Evolutionary conservation across 768 basidiomycete genomes (phyloP).

Genomic region (Collybia nuda): DNA sequence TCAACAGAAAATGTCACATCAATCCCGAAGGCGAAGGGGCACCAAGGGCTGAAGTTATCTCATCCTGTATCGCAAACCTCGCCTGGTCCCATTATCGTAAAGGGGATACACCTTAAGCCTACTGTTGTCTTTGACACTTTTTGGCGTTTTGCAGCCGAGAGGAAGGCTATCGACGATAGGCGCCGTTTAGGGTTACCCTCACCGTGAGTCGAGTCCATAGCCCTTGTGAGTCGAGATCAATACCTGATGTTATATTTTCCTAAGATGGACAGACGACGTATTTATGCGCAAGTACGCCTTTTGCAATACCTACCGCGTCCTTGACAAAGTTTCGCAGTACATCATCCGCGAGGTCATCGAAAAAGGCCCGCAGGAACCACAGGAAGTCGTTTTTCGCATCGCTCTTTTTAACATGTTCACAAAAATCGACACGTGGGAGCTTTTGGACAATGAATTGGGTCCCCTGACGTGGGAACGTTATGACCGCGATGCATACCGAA

Average conservation of each 20-base stretch:
- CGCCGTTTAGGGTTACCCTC: constrained; percentile 46
- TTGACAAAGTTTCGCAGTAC: constrained; percentile 71
- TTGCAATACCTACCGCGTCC: constrained; percentile 75
- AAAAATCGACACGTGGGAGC: constrained; percentile 70
- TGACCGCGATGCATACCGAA: constrained; percentile 48
- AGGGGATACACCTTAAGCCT: constrained; percentile 37
- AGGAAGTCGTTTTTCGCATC: constrained; percentile 72
- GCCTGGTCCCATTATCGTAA: constrained; percentile 29
- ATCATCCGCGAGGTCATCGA: constrained; percentile 69
- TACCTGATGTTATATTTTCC: constrained; percentile 3
- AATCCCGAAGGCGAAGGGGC: background rate
- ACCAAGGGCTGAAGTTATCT: background rate
- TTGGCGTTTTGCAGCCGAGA: constrained; percentile 57
- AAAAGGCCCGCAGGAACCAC: constrained; percentile 57
- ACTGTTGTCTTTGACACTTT: constrained; percentile 62
- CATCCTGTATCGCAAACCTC: background rate
- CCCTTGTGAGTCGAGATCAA: constrained; percentile 6
- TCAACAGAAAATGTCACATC: background rate
- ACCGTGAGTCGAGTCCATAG: constrained; percentile 52
- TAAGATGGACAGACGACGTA: constrained; percentile 68
- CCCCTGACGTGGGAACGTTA: constrained; percentile 63
- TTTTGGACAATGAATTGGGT: constrained; percentile 50
- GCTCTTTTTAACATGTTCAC: constrained; percentile 72
- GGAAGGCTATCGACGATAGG: constrained; percentile 55
- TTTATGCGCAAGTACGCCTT: constrained; percentile 58